A percentile compares a stretch with the other conserved stretches of the same genome.
Evolutionary conservation across 1,284 basidiomycete species (phyloP).

Genomic region (Ganoderma resinaceum): DNA sequence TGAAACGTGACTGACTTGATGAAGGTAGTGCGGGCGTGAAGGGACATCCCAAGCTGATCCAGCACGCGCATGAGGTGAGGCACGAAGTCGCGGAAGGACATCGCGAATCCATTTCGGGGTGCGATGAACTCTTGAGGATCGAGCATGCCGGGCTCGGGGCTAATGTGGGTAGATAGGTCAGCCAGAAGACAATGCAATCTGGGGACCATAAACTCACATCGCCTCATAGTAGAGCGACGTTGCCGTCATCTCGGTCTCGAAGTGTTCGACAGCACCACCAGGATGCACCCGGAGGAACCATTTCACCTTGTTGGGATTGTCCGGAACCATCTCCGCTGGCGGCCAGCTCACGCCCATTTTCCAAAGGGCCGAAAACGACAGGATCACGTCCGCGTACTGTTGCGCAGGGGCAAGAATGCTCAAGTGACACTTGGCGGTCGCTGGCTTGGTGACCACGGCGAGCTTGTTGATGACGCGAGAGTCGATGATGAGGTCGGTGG

Average conservation of each 20-base stretch:
- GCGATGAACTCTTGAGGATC: constrained; percentile 78
- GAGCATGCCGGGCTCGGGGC: constrained; percentile 75
- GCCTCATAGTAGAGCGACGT: constrained; percentile 85
- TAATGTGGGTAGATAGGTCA: constrained; percentile 37
- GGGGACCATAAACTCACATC: constrained; percentile 52
- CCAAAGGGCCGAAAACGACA: constrained; percentile 74
- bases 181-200: neutral
- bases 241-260: constrained; percentile 75
- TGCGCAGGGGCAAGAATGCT: constrained; percentile 71
- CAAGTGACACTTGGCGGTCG: constrained; percentile 75
- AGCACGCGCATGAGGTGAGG: constrained; percentile 79
- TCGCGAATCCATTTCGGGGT: constrained; percentile 80
- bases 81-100: constrained; percentile 79
- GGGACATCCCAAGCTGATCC: constrained; percentile 79
- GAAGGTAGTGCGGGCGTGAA: constrained; percentile 79
- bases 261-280: constrained; percentile 81
- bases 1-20: constrained; percentile 60
- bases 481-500: constrained; percentile 75
- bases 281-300: constrained; percentile 82
- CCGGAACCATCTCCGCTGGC: constrained; percentile 64
- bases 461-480: constrained; percentile 76
- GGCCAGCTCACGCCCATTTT: constrained; percentile 78
- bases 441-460: constrained; percentile 71
- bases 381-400: constrained; percentile 79
- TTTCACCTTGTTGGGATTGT: constrained; percentile 68